These are phyloP conservation scores for Coniochaeta sp. DNA, from an alignment of 2,329 filamentous ascomycete genomes.

Conservation along the genomic window DNA sequence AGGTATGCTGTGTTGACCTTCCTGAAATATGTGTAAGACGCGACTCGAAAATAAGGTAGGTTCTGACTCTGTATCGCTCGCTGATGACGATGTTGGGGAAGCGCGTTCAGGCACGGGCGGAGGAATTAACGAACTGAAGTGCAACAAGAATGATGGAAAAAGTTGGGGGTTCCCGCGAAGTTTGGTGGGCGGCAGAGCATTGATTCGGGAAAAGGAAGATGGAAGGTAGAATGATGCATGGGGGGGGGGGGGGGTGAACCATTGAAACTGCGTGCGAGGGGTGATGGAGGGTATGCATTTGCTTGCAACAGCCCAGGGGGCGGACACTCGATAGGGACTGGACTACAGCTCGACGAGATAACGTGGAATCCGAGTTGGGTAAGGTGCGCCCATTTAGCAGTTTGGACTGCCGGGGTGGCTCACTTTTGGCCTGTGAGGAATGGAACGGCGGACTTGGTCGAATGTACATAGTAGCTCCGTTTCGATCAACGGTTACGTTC, in stretches of 20 bases:
- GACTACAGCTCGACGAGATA: not conserved
- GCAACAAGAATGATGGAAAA: conserved; percentile 14
- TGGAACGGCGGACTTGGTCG: not conserved
- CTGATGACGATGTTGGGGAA: conserved; percentile 11
- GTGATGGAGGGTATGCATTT: not conserved
- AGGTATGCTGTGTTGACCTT: not conserved
- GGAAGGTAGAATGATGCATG: not conserved
- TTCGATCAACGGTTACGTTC: not conserved
- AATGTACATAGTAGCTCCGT: not conserved
- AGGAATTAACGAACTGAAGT: conserved; percentile 15
- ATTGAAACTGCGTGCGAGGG: not conserved
- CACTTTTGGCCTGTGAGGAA: not conserved
- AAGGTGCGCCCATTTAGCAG: not conserved
- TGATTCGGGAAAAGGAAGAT: not conserved
- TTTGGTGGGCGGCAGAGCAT: conserved; percentile 1
- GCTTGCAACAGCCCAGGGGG: not conserved
- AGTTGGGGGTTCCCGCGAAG: conserved; percentile 13
- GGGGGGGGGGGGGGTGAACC: not conserved
- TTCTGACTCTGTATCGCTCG: not conserved
- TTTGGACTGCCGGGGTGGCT: not conserved
- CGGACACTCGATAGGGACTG: not conserved
- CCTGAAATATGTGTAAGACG: conserved; percentile 2
- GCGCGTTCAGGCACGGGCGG: conserved; percentile 12
- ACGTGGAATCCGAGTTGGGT: not conserved
- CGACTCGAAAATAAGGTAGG: conserved; percentile 5